Base-by-base conservation (phyloP, 176 grass and related monocot species). In the Neostapfia colusana region DNA sequence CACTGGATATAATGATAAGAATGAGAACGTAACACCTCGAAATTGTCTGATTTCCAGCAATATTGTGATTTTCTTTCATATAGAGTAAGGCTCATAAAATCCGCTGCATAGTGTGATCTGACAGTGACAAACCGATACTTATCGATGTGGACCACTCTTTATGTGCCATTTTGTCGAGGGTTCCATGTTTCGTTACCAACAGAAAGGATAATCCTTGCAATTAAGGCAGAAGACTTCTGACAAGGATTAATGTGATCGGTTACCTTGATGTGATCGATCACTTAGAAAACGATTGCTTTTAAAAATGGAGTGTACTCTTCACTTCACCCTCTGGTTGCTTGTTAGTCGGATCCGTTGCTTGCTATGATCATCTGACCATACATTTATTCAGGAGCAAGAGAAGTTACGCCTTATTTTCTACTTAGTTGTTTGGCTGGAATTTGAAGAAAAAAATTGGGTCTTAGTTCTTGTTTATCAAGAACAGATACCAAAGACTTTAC, bases 121-220 rank as follows among this genome's bases (percentile, higher is more conserved):
- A 67, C 39, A 21, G 28, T 25, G 76, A 67, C 17, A 23, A 60
- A 48, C n/a, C 21, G 36, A 23, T 41, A 66, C 16, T 13, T 44
- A 60, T 58, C 59, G 20, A 67, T 31, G 43, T 63, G 25, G 34
- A 63, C 72, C n/a, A n/a, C n/a, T 50, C 10, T 31, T 77, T 27
- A 6, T 15, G 4, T 31, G 10, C 10, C 28, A 26, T 62, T 77
- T 21, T 10, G 54, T 51, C 73, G 24, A 31, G 65, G 81, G 15
- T 60, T 18, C n/a, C 35, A 40, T 68, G 16, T 70, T 81, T 53
- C 18, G 31, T 34, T 67, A 61, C n/a, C 17, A 21, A 11, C 1
- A 4, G 21, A 13, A 48, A 50, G 23, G 69, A 68, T 40, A 75
- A 81, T 75, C 63, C 41, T 75, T 44, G 70, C 36, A n/a, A n/a